These are phyloP conservation scores for Penicillium nordicum DNA, from an alignment of 2,329 filamentous ascomycete species.

Conservation along the genomic window DNA sequence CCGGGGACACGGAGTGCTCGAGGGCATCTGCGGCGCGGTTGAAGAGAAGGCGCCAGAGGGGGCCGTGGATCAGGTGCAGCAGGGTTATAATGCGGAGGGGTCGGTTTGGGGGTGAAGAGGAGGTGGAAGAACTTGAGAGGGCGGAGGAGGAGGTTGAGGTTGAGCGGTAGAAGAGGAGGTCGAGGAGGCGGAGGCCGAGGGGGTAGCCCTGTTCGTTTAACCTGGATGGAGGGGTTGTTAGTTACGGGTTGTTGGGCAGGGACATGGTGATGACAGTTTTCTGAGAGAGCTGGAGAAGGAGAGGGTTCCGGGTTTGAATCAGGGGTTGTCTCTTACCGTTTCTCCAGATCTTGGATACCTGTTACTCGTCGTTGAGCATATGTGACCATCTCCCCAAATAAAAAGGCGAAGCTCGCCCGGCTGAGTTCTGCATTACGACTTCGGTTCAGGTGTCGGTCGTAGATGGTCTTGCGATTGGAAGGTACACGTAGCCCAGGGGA, in stretches of 20 bases:
- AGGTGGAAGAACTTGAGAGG: conserved; percentile 76
- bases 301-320: neutral
- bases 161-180: conserved; percentile 85
- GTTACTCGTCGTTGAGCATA: conserved; percentile 90
- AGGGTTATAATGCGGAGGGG: conserved; percentile 86
- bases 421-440: conserved; percentile 84
- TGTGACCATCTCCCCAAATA: conserved; percentile 94
- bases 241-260: neutral
- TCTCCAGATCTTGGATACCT: conserved; percentile 89
- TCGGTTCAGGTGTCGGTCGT: conserved; percentile 90
- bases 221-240: conserved; percentile 44
- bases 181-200: conserved; percentile 88
- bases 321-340: conserved; percentile 58
- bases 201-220: conserved; percentile 90
- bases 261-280: neutral
- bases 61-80: conserved; percentile 91
- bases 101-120: conserved; percentile 64
- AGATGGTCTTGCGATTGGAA: conserved; percentile 94
- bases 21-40: conserved; percentile 85
- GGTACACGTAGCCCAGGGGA: conserved; percentile 72
- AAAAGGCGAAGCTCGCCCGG: conserved; percentile 88
- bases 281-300: neutral
- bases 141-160: conserved; percentile 78
- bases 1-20: conserved; percentile 78
- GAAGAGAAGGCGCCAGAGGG: conserved; percentile 90